Conservation (phyloP, 805 yeast species). For the Hanseniaspora nectarophila region DNA sequence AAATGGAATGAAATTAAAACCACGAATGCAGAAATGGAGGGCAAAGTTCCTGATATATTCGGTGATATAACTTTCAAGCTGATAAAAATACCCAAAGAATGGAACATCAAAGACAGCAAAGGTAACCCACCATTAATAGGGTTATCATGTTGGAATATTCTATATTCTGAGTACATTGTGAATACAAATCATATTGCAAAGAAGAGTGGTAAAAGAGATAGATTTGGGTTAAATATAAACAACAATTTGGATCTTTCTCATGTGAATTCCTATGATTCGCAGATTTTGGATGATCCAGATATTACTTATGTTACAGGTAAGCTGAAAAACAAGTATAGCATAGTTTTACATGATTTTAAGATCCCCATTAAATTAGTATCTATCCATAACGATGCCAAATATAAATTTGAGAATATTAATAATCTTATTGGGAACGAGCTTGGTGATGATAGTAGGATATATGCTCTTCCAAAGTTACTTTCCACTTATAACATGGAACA, state of each 20-base stretch:
- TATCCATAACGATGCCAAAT: conserved; percentile 3
- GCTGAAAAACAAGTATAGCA: conserved; percentile 4
- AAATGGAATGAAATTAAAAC: not conserved
- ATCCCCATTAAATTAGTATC: conserved; percentile 7
- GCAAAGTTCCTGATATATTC: not conserved
- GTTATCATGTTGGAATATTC: conserved; percentile 2
- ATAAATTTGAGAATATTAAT: conserved; percentile 10
- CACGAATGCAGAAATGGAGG: not conserved
- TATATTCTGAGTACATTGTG: conserved; percentile 2
- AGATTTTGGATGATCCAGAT: not conserved
- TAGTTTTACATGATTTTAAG: conserved; percentile 6
- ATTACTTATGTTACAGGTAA: not conserved
- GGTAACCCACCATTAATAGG: not conserved
- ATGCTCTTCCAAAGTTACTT: conserved; percentile 4
- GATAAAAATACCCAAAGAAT: conserved; percentile 4
- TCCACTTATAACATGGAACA: not conserved
- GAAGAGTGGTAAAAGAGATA: not conserved
- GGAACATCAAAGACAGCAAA: not conserved
- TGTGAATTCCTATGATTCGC: not conserved
- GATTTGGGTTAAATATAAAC: conserved; percentile 6
- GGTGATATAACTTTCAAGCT: conserved; percentile 10
- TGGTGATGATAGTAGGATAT: not conserved
- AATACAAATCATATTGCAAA: not conserved
- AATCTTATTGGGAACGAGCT: not conserved
- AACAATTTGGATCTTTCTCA: not conserved